These are phyloP conservation scores for Angomonas ambiguus DNA, from an alignment of 208 protist species.

Conservation along the genomic window DNA sequence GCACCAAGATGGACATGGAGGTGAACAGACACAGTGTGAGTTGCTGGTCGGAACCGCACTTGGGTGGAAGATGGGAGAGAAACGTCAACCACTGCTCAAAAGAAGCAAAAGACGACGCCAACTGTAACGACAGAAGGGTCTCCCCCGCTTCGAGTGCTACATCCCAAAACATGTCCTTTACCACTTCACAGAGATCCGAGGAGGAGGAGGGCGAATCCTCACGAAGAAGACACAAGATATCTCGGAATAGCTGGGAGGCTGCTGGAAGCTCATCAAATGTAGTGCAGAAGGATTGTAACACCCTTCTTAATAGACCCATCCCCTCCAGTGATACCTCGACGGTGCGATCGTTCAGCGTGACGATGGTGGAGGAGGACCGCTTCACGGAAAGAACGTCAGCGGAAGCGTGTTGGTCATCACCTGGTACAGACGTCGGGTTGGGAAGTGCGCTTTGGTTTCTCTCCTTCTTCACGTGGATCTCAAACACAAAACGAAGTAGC, in stretches of 20 bases:
- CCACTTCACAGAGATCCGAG: too few relatives aligned
- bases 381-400: background rate
- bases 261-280: background rate
- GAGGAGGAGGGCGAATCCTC: too few relatives aligned
- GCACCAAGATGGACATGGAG: slow-evolving; percentile 18
- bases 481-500: too few relatives aligned
- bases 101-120: background rate
- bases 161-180: too few relatives aligned
- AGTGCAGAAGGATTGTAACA: background rate
- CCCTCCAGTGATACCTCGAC: background rate
- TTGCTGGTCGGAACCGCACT: slow-evolving; percentile 12
- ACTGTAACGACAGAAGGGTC: too few relatives aligned
- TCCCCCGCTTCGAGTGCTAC: too few relatives aligned
- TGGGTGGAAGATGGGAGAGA: slow-evolving; percentile 18
- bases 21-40: slow-evolving; percentile 31
- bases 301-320: background rate
- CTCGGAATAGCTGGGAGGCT: background rate
- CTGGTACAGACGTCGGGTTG: too few relatives aligned
- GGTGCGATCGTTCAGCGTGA: too few relatives aligned
- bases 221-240: background rate
- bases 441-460: too few relatives aligned
- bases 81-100: background rate
- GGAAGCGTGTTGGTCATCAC: too few relatives aligned
- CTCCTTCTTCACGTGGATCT: too few relatives aligned
- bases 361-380: too few relatives aligned